These are phyloP conservation scores for Diplosphaera chodatii DNA, from an alignment of 139 green algal genomes.

Conservation along the genomic window DNA sequence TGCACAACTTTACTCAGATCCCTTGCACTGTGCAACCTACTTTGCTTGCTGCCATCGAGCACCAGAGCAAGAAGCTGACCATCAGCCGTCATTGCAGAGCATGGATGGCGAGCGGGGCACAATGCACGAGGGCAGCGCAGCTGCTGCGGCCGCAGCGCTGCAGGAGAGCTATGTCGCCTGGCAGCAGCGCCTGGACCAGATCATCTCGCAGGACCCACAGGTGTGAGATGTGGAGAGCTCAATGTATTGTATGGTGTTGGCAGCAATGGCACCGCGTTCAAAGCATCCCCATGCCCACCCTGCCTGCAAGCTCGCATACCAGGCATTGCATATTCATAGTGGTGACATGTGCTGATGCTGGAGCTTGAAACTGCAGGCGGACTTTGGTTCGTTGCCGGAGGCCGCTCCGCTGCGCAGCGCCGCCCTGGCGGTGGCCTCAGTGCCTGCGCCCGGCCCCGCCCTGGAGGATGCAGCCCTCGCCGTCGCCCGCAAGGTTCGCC, in stretches of 20 bases:
- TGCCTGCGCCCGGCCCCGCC: background rate
- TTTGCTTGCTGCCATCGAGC: no score
- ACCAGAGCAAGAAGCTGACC: no score
- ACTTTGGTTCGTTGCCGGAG: conserved; percentile 13
- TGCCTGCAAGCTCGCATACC: no score
- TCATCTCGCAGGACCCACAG: conserved; percentile 17
- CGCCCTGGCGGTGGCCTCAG: conserved; percentile 34
- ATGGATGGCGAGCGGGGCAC: background rate
- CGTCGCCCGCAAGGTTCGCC: conserved; percentile 13
- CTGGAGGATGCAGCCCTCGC: conserved; percentile 12
- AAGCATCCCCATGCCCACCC: no score
- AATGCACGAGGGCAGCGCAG: background rate
- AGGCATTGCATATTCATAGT: no score
- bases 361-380: conserved; percentile 2
- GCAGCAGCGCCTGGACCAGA: conserved; percentile 30
- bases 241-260: no score
- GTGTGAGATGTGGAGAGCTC: no score
- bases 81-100: no score
- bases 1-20: no score
- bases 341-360: no score
- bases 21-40: no score
- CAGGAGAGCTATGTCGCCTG: conserved; percentile 26
- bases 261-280: no score
- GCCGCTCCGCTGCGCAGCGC: conserved; percentile 22
- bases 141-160: conserved; percentile 10